These are phyloP conservation scores for Apiospora kogelbergensis DNA, from an alignment of 2,329 filamentous ascomycete species.

Conservation along the genomic window DNA sequence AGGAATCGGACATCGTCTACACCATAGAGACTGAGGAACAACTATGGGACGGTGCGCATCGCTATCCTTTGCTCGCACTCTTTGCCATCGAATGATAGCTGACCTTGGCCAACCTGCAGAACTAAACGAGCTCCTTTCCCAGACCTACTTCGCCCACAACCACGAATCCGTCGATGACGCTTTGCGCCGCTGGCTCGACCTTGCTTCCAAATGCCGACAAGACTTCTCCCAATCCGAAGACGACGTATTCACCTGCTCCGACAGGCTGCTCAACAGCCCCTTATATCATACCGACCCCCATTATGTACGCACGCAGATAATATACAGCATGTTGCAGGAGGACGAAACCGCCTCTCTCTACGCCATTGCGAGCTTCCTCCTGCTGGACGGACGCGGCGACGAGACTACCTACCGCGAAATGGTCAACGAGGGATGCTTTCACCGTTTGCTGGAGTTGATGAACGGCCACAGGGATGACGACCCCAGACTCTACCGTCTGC, in stretches of 20 bases:
- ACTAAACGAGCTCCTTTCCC: conserved; percentile 38
- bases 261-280: conserved; percentile 71
- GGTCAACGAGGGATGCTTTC: conserved; percentile 82
- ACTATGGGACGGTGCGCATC: conserved; percentile 79
- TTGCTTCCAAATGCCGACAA: conserved; percentile 75
- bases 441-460: conserved; percentile 79
- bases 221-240: conserved; percentile 74
- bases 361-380: conserved; percentile 77
- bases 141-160: conserved; percentile 42
- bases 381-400: conserved; percentile 80
- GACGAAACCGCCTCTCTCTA: conserved; percentile 80
- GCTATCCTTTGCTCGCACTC: conserved; percentile 22
- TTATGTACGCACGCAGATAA: conserved; percentile 89
- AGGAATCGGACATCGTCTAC: conserved; percentile 66
- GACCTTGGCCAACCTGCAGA: conserved; percentile 7
- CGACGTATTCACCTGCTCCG: conserved; percentile 77
- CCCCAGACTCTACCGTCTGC: conserved; percentile 70
- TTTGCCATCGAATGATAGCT: background rate
- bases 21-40: conserved; percentile 77
- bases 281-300: conserved; percentile 75
- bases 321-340: conserved; percentile 88
- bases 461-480: conserved; percentile 64
- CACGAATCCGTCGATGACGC: conserved; percentile 75
- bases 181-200: conserved; percentile 78
- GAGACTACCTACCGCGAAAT: conserved; percentile 82